Percentiles rank a stretch among this genome's conserved stretches.
These are phyloP conservation scores for Physcomitrellopsis africana DNA, from an alignment of 225 moss, liverwort and hornwort genomes.

Conservation along the genomic window DNA sequence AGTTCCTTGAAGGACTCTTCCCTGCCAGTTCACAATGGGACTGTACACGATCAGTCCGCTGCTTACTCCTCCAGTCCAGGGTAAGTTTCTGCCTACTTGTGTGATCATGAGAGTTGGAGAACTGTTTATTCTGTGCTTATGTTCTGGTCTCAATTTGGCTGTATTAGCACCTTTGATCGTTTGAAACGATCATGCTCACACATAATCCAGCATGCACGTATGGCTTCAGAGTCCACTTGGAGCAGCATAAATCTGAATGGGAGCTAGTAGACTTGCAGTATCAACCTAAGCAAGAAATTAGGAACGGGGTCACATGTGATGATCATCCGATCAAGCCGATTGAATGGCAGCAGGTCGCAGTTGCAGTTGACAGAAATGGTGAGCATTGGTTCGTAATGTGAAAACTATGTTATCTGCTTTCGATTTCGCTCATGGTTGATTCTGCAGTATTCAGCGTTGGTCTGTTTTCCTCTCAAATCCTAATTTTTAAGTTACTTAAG, in stretches of 20 bases:
- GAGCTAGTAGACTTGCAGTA: slow-evolving; percentile 49
- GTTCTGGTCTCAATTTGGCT: background rate
- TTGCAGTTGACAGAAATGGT: slow-evolving; percentile 29
- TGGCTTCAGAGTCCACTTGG: slow-evolving; percentile 30
- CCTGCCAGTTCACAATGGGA: slow-evolving; percentile 30
- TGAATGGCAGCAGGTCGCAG: slow-evolving; percentile 20
- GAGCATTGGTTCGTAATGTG: background rate
- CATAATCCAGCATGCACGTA: slow-evolving; percentile 21
- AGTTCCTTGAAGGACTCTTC: slow-evolving; percentile 36
- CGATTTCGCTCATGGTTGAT: background rate
- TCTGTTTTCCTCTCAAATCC: background rate
- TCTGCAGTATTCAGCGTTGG: slow-evolving; percentile 7
- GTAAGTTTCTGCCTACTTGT: slow-evolving; percentile 32
- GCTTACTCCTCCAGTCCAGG: slow-evolving; percentile 12
- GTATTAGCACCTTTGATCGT: too few relatives aligned
- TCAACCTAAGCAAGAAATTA: slow-evolving; percentile 39
- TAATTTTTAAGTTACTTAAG: slow-evolving; percentile 7
- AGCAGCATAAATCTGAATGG: slow-evolving; percentile 47
- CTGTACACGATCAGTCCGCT: slow-evolving; percentile 26
- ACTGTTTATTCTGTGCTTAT: background rate
- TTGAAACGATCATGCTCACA: background rate
- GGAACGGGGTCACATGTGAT: slow-evolving; percentile 14
- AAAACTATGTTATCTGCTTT: background rate
- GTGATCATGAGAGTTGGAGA: background rate
- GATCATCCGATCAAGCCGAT: slow-evolving; percentile 30